Evolutionary conservation across 257 asterid genomes (phyloP), one percentile per base, ranked within the genome.

Genomic region (Hygrophila difformis): DNA sequence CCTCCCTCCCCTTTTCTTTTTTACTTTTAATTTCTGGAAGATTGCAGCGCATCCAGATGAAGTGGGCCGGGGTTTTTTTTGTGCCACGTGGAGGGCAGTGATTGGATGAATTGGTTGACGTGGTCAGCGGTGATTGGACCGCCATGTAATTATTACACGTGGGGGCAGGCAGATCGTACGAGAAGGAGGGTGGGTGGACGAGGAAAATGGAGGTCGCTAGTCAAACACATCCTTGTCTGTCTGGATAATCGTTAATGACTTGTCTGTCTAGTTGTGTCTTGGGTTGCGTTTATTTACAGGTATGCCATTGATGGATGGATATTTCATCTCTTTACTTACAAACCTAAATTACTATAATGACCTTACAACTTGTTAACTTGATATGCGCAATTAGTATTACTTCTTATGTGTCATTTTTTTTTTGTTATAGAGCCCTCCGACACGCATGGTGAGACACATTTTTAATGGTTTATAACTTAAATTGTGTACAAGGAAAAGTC

Each of bases 21-120:
- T n/a, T n/a, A n/a, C n/a, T n/a, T n/a, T n/a, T n/a, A n/a, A n/a
- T n/a, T 51, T 12, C 18, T 53, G 79, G 71, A 71, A 68, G 68
- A 55, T 65, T 59, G 6, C 74, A 72, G 5, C 57, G 77, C 83
- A 59, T 1, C 44, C 77, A 57, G 70, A 64, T 57, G 77, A 34
- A 53, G 8, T 7, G 33, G 1, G 42, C 19, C 9, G 2, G 2
- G 19, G 10, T 31, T n/a, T 18, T 21, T 19, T 1, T 47, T 49
- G 49, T 4, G 13, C 1, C 10, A 6, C 2, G 1, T 1, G 5
- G 4, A 5, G 26, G 31, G 59, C 5, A 8, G 38, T 6, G 8
- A 10, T 3, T 28, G 1, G 1, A 5, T 9, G 16, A 5, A 2
- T 21, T 12, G 7, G 15, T 14, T 1, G n/a, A 23, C 45, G 38